Conservation (phyloP, 805 yeast species). For the Clavispora fructus region DNA sequence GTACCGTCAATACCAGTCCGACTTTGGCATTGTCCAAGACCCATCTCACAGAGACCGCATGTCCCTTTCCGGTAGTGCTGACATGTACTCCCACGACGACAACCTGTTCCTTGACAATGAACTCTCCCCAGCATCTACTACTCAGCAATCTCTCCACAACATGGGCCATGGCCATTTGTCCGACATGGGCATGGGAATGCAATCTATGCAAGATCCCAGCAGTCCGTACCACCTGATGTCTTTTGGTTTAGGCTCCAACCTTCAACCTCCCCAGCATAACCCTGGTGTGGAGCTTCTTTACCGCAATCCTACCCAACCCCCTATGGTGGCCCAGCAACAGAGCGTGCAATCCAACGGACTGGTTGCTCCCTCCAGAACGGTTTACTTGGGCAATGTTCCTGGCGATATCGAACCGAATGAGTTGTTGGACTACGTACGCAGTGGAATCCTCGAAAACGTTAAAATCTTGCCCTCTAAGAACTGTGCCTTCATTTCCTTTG, state of each 20-base stretch:
- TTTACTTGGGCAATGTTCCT: constrained; percentile 86
- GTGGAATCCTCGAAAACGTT: constrained; percentile 81
- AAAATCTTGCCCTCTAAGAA: constrained; percentile 74
- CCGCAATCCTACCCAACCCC: background rate
- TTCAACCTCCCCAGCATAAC: background rate
- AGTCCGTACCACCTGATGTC: background rate
- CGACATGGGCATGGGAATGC: background rate
- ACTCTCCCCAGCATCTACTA: constrained; percentile 1
- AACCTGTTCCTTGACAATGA: background rate
- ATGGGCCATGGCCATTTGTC: background rate
- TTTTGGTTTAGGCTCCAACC: background rate
- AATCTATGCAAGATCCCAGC: background rate
- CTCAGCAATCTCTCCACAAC: background rate
- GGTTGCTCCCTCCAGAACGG: constrained; percentile 72
- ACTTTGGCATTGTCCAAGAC: constrained; percentile 9
- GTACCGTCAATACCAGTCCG: constrained; percentile 18
- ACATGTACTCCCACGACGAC: constrained; percentile 15
- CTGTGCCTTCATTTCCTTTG: constrained; percentile 86
- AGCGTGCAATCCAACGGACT: constrained; percentile 1
- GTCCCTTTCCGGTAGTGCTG: constrained; percentile 11
- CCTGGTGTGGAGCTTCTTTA: constrained; percentile 3
- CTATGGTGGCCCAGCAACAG: constrained; percentile 1
- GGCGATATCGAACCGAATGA: constrained; percentile 74
- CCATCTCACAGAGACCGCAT: constrained; percentile 1
- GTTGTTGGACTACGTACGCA: constrained; percentile 81